These are phyloP conservation scores for Aspergillus intermedius DNA, from an alignment of 2,329 filamentous ascomycete species.

Conservation along the genomic window DNA sequence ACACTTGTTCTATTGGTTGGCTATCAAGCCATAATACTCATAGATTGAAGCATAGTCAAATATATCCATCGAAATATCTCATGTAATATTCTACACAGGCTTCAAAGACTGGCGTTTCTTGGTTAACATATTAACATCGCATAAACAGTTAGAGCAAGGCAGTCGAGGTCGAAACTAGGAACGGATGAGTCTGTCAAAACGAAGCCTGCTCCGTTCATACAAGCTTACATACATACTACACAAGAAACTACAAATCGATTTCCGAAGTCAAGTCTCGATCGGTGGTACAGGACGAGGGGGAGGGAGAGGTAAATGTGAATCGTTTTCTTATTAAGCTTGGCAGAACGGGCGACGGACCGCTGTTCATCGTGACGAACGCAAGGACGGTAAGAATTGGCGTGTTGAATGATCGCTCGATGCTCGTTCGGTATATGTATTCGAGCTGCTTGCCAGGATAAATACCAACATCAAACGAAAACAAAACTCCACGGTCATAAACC, in stretches of 20 bases:
- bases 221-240: not conserved
- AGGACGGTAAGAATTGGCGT: slow-evolving; percentile 18
- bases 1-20: too few relatives aligned
- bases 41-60: too few relatives aligned
- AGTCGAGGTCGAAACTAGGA: too few relatives aligned
- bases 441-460: slow-evolving; percentile 25
- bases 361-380: slow-evolving; percentile 16
- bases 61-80: too few relatives aligned
- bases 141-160: too few relatives aligned
- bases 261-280: slow-evolving; percentile 7
- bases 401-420: slow-evolving; percentile 19
- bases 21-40: too few relatives aligned
- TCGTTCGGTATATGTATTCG: slow-evolving; percentile 19
- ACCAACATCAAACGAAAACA: slow-evolving; percentile 14
- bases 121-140: too few relatives aligned
- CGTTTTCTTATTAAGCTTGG: slow-evolving; percentile 18
- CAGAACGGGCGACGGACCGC: slow-evolving; percentile 17
- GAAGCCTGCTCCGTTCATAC: not conserved
- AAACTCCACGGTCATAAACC: not conserved
- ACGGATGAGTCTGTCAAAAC: too few relatives aligned
- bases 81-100: too few relatives aligned
- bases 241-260: slow-evolving; percentile 5
- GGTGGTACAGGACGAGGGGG: slow-evolving; percentile 10
- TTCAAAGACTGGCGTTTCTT: too few relatives aligned
- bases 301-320: slow-evolving; percentile 9